Evolutionary conservation across 2,329 filamentous ascomycete species (phyloP).

Genomic region (Samsoniella hepiali): DNA sequence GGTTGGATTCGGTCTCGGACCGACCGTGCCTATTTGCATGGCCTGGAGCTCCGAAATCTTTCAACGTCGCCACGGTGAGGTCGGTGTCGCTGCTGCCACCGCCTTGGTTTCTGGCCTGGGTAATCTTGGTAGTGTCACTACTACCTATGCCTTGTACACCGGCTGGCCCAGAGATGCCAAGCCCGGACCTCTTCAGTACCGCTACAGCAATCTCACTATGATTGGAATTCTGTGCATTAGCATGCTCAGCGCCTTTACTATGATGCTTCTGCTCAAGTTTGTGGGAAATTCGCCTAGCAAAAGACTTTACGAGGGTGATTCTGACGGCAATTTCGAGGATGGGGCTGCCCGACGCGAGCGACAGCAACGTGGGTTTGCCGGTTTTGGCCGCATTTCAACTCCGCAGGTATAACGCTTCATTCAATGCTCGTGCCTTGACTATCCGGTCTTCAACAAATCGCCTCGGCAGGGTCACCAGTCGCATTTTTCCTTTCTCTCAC

Average conservation of each 20-base stretch:
- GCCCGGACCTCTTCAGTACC: conserved; percentile 68
- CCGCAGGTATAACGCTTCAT: conserved; percentile 24
- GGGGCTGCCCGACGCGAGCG: conserved; percentile 58
- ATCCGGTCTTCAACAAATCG: conserved; percentile 32
- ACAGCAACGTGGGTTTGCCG: conserved; percentile 56
- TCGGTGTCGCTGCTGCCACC: conserved; percentile 81
- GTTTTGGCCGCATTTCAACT: conserved; percentile 35
- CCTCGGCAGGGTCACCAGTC: conserved; percentile 15
- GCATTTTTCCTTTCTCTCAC: conserved; percentile 18
- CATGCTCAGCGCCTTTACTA: conserved; percentile 66
- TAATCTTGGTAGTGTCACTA: conserved; percentile 81
- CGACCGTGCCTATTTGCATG: conserved; percentile 91
- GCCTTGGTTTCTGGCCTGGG: conserved; percentile 84
- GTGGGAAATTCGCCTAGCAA: conserved; percentile 52
- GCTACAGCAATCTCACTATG: conserved; percentile 84
- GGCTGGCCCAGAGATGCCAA: conserved; percentile 77
- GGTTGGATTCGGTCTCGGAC: conserved; percentile 85
- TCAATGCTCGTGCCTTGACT: conserved; percentile 18
- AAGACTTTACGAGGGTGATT: conserved; percentile 41
- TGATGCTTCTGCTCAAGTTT: conserved; percentile 63
- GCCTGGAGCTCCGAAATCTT: conserved; percentile 91
- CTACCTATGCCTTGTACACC: conserved; percentile 84
- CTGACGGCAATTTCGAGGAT: conserved; percentile 50
- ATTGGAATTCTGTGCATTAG: conserved; percentile 78
- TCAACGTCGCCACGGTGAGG: conserved; percentile 82